Percentiles rank a stretch among this genome's conserved stretches.
phyloP scores from a whole-genome alignment of 805 yeast genomes.

The Cyberlindnera veronae region DNA sequence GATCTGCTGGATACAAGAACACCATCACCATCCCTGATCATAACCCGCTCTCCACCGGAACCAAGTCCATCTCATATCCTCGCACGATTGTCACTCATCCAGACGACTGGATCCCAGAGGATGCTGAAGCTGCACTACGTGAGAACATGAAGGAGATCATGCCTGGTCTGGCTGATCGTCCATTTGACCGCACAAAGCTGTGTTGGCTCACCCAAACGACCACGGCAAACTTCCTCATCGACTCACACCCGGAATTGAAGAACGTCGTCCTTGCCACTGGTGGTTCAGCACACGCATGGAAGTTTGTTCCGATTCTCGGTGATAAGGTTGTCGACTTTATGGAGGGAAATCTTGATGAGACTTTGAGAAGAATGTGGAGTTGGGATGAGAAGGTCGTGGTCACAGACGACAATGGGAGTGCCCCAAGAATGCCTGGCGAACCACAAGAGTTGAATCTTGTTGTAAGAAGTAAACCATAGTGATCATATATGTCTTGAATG shows the following conservation, averaged over 20 bases:
- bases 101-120: slow-evolving; percentile 17
- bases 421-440: slow-evolving; percentile 14
- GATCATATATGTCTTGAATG: too few species aligned
- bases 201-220: slow-evolving; percentile 36
- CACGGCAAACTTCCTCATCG: slow-evolving; percentile 29
- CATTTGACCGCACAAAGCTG: slow-evolving; percentile 32
- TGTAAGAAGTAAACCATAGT: not conserved
- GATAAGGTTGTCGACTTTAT: slow-evolving; percentile 18
- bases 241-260: slow-evolving; percentile 25
- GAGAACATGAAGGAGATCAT: slow-evolving; percentile 30
- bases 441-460: slow-evolving; percentile 4
- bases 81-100: slow-evolving; percentile 15
- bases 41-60: slow-evolving; percentile 3
- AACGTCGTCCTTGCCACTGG: slow-evolving; percentile 32
- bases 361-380: slow-evolving; percentile 9
- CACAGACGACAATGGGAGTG: slow-evolving; percentile 9
- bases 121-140: slow-evolving; percentile 12
- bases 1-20: slow-evolving; percentile 15
- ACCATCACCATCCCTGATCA: slow-evolving; percentile 5
- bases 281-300: slow-evolving; percentile 33
- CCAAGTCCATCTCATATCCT: slow-evolving; percentile 11
- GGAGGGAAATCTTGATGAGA: slow-evolving; percentile 8
- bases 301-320: slow-evolving; percentile 31
- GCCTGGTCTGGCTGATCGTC: slow-evolving; percentile 12
- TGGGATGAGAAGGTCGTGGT: slow-evolving; percentile 13